Base-by-base conservation (phyloP, 495 filamentous ascomycete genomes). In the Xylaria cubensis region DNA sequence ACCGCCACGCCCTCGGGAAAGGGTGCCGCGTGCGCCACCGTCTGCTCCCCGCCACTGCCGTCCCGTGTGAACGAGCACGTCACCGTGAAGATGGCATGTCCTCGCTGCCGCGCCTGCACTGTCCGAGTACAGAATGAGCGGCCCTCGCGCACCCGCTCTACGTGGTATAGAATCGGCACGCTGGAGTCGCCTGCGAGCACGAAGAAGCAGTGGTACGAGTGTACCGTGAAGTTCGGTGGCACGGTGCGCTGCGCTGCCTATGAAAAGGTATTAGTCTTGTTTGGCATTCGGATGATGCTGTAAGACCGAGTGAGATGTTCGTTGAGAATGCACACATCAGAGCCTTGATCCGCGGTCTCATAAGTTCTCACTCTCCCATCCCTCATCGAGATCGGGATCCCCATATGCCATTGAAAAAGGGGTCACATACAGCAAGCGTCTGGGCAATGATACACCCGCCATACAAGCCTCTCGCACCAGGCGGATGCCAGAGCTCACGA, bases 171-270 rank as follows among this genome's bases (percentile, higher is more conserved):
- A 73, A 99, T 92, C 5, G 96, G 95, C 46, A 97, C 90, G 51
- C 92, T 88, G 9, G 90, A 84, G 78, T 95, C 91, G 39, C 95
- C 96, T 13, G 93, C 94, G 2, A 98, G 91, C 48, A 99, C 91
- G 84, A 99, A 99, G 86, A 97, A 99, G 87, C 95, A 98, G 86
- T 99, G 96, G 93, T 97, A 97, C 81, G 90, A 93, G 84, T 99
- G 95, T 58, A 94, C 87, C 72, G 90, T 86, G 84, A 97, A 97
- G 79, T 93, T 85, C 29, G 83, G 76, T 2, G 92, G 90, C 21
- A 99, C 91, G 63, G 96, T 99, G 66, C 87, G 86, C 82, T 97
- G 94, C 13, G 94, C 96, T 19, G 97, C 95, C 62, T 79, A 34
- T 32, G 36, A 62, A 50, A 13, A 19, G 39, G 39, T 13, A 48